phyloP scores from a whole-genome alignment of 495 filamentous ascomycete species.

The Hypoxylon trugodes region DNA sequence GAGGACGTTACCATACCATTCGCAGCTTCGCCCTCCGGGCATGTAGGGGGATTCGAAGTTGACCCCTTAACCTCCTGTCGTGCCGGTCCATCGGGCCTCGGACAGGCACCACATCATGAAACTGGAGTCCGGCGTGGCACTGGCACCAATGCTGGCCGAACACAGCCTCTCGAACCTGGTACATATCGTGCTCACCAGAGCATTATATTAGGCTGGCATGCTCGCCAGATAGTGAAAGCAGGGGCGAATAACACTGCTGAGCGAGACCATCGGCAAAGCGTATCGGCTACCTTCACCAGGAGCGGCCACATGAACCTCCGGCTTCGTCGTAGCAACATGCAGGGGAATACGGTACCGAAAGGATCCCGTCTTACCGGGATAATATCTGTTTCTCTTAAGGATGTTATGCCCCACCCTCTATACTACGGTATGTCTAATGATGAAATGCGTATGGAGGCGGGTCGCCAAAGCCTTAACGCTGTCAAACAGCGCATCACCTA shows the following conservation, averaged over 20 bases:
- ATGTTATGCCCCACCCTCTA: conserved; percentile 9
- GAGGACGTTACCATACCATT: neutral
- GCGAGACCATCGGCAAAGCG: conserved; percentile 17
- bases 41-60: neutral
- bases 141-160: neutral
- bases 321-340: conserved; percentile 17
- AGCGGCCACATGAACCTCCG: conserved; percentile 14
- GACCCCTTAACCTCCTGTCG: neutral
- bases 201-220: conserved; percentile 12
- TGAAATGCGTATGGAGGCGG: conserved; percentile 11
- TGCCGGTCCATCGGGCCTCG: neutral
- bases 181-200: conserved; percentile 13
- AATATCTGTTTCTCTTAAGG: conserved; percentile 4
- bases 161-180: conserved; percentile 6
- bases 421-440: conserved; percentile 21
- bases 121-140: neutral
- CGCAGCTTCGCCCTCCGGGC: neutral
- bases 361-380: conserved; percentile 13
- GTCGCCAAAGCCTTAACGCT: conserved; percentile 11
- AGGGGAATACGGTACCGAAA: conserved; percentile 1
- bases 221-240: neutral
- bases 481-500: neutral
- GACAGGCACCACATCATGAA: neutral
- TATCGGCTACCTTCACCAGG: conserved; percentile 11
- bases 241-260: conserved; percentile 8